Evolutionary conservation across 2,329 filamentous ascomycete species (phyloP), one percentile per base, ranked within the genome.

Genomic region (Dactylellina drechsleri): DNA sequence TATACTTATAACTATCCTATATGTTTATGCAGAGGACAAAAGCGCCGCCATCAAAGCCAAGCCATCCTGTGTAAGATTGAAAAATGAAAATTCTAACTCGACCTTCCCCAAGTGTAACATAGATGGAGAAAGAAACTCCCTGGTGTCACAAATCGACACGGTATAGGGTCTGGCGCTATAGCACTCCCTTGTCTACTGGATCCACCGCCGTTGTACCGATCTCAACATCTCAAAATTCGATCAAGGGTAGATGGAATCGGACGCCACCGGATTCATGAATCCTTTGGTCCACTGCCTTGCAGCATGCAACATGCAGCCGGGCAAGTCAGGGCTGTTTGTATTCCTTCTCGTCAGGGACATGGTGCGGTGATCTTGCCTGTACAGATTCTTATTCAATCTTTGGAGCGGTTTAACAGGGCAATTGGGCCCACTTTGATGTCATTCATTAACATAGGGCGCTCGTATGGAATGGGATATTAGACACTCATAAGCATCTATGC

Each of bases 81-180:
- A 12, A 16, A 15, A 31, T 54, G 36, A 12, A 49, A 40, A 53
- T 58, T 20, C 31, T 36, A 41, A 13, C 26, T 40, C 40, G 10
- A 71, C 66, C 59, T 71, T 71, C 66, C 66, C 12, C 20, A 71
- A 62, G 10, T 10, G 59, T 65, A 26, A 45, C 18, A 31, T 71
- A 52, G 52, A 65, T 71, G 57, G 66, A 71, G 66, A 71, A 71
- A 43, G 26, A 16, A 13, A 23, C 7, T 7, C 23, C 57, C 43
- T 60, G 23, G 18, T 13, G 4, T 15, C 6, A 7, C 31, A 36
- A 36, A 36, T 7, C 18, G 4, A 15, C 54, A 1, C 20, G 36
- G 31, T 58, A 58, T 58, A 58, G 4, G 31, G 12, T 2, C 36
- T 58, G 36, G 40, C 54, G 45, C 23, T 45, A 43, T 45, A 28